Percentiles rank a stretch among this genome's conserved stretches.
Conservation (phyloP, 2,329 filamentous ascomycete genomes). For the Alternaria conjuncta region DNA sequence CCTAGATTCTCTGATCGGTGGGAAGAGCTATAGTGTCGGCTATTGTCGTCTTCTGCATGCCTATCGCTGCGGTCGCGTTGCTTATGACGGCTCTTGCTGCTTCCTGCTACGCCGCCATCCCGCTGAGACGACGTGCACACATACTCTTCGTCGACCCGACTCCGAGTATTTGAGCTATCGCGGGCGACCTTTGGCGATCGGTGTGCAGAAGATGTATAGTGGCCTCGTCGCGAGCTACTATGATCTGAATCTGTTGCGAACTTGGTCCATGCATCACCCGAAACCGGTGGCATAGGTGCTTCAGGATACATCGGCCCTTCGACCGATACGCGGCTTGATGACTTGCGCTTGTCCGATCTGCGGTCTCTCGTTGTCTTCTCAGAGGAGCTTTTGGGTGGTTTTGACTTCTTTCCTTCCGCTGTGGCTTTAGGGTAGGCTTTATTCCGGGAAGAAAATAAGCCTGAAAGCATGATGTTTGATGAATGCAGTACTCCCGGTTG, state of each 20-base stretch:
- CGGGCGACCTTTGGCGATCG: no score
- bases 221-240: no score
- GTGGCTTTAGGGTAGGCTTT: no score
- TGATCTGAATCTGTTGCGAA: no score
- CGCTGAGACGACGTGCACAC: not conserved
- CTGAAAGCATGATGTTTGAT: not conserved
- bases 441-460: no score
- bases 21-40: no score
- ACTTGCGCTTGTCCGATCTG: not conserved
- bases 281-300: not conserved
- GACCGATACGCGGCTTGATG: not conserved
- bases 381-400: not conserved
- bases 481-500: not conserved
- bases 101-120: not conserved
- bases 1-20: no score
- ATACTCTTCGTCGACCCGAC: no score
- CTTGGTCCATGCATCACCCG: no score
- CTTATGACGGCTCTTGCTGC: not conserved
- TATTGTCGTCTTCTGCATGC: accelerated
- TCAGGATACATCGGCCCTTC: not conserved
- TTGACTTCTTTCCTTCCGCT: not conserved
- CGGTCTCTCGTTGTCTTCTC: not conserved
- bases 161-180: no score
- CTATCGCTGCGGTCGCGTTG: not conserved
- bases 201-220: not conserved